These are phyloP conservation scores for Aspergillus leporis DNA, from an alignment of 495 filamentous ascomycete species.

Conservation along the genomic window DNA sequence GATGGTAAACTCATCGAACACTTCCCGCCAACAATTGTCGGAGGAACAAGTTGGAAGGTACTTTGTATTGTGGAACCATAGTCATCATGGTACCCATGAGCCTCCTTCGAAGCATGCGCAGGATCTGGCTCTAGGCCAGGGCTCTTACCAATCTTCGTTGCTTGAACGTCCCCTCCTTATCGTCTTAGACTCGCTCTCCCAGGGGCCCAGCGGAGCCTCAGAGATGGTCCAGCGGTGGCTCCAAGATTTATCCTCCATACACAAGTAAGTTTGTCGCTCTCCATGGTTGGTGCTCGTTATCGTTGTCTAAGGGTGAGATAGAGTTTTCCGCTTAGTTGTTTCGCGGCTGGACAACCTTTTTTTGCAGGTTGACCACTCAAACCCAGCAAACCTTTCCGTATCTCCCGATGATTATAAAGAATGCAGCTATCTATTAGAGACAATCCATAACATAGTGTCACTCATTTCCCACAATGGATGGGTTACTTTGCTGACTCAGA, in stretches of 20 bases:
- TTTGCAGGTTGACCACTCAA: constrained; percentile 23
- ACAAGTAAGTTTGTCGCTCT: constrained; percentile 31
- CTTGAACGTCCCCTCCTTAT: constrained; percentile 81
- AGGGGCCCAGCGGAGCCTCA: constrained; percentile 71
- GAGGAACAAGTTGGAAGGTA: constrained; percentile 55
- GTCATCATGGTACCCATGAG: constrained; percentile 60
- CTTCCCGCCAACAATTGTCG: constrained; percentile 31
- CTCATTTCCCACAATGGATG: constrained; percentile 45
- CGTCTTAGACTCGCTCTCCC: constrained; percentile 74
- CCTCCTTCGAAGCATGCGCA: constrained; percentile 54
- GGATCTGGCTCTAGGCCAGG: constrained; percentile 36
- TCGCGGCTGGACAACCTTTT: constrained; percentile 41
- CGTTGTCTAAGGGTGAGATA: constrained; percentile 25
- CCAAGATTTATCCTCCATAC: constrained; percentile 60
- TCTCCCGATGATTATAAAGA: constrained; percentile 67
- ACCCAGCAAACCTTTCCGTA: constrained; percentile 24
- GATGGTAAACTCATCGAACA: constrained; percentile 54
- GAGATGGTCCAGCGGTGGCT: constrained; percentile 82
- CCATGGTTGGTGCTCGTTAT: not conserved
- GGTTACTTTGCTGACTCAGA: constrained; percentile 40
- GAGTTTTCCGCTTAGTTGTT: constrained; percentile 43
- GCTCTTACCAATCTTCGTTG: constrained; percentile 55
- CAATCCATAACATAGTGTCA: constrained; percentile 68
- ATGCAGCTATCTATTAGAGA: constrained; percentile 75
- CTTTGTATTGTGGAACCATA: constrained; percentile 77